Conservation (phyloP, 1,284 basidiomycete genomes). For the Flammula alnicola region DNA sequence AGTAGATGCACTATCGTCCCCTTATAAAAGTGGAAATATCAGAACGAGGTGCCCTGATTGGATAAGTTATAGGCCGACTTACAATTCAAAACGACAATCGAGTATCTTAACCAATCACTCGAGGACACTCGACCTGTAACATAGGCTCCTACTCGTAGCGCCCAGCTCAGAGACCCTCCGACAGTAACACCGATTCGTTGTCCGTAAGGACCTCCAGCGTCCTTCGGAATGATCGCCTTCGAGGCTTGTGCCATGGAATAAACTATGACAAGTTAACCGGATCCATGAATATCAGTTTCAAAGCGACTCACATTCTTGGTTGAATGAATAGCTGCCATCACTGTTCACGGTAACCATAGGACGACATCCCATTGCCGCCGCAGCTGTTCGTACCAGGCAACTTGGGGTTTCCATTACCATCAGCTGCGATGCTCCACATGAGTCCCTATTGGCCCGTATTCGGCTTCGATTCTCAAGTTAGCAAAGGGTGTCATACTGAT, state of each 20-base stretch:
- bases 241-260: slow-evolving; percentile 77
- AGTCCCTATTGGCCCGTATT: slow-evolving; percentile 40
- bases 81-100: slow-evolving; percentile 73
- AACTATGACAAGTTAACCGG: slow-evolving; percentile 42
- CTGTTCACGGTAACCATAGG: slow-evolving; percentile 68
- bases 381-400: slow-evolving; percentile 70
- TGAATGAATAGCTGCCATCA: slow-evolving; percentile 62
- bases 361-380: slow-evolving; percentile 60
- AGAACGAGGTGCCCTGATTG: not conserved
- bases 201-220: slow-evolving; percentile 68
- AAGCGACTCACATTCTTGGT: slow-evolving; percentile 79
- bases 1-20: slow-evolving; percentile 30
- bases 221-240: slow-evolving; percentile 72
- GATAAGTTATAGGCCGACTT: slow-evolving; percentile 15
- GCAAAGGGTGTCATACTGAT: slow-evolving; percentile 21
- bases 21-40: slow-evolving; percentile 13
- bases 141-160: slow-evolving; percentile 64
- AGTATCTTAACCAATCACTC: slow-evolving; percentile 66
- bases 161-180: slow-evolving; percentile 60
- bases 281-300: not conserved
- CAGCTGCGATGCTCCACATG: slow-evolving; percentile 79
- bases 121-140: slow-evolving; percentile 60
- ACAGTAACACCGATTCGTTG: slow-evolving; percentile 68
- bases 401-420: slow-evolving; percentile 63
- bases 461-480: not conserved